A percentile compares a stretch with the other conserved stretches of the same genome.
Conservation (phyloP, 2,329 filamentous ascomycete species). For the Apiospora kogelbergensis region DNA sequence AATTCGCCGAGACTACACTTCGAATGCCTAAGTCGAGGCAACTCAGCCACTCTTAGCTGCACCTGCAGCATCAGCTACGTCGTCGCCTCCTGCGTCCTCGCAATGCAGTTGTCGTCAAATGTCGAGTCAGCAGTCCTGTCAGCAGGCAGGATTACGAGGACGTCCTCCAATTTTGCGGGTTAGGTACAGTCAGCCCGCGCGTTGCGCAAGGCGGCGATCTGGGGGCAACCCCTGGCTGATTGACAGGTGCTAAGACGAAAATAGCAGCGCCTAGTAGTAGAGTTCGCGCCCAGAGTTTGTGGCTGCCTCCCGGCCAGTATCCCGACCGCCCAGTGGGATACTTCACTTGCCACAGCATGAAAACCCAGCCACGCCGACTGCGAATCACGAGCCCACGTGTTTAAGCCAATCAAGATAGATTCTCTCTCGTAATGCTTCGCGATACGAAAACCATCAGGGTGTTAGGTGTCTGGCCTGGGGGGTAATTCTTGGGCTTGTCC, state of each 20-base stretch:
- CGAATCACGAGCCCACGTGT: background rate
- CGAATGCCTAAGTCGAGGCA: background rate
- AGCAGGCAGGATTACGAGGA: background rate
- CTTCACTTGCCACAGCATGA: background rate
- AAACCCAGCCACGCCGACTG: background rate
- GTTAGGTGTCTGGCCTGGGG: too few species aligned
- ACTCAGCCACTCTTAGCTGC: background rate
- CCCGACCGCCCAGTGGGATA: background rate
- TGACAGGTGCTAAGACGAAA: constrained; percentile 3
- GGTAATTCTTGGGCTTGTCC: too few species aligned
- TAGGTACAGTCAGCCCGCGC: background rate
- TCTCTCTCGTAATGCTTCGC: background rate
- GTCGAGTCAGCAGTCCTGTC: background rate
- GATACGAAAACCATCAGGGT: too few species aligned
- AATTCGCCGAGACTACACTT: background rate
- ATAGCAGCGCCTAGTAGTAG: background rate
- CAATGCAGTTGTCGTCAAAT: background rate
- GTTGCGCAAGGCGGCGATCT: background rate
- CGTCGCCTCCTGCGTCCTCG: background rate
- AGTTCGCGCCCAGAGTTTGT: background rate
- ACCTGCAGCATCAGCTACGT: background rate
- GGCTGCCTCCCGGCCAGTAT: background rate
- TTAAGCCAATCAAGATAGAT: too few species aligned
- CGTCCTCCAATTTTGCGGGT: background rate
- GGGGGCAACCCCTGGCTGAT: background rate